Evolutionary conservation across 2,329 filamentous ascomycete species (phyloP), one percentile per base, ranked within the genome.

Genomic region (Balansia obtecta): DNA sequence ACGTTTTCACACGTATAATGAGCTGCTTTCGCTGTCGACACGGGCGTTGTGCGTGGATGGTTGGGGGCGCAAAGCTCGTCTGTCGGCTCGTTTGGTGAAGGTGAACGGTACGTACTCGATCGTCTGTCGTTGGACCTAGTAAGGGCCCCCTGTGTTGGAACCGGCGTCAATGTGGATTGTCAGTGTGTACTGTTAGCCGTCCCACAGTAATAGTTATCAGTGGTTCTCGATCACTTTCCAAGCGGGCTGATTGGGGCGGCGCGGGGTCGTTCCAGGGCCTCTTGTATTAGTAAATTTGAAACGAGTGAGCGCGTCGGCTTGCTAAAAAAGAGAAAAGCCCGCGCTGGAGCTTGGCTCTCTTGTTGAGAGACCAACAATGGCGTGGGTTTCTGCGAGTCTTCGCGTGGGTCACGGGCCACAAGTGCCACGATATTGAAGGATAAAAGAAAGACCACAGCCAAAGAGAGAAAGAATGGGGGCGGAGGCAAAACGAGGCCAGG

Each of bases 51-150:
- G 18, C 18, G 34, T 32, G 3, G 18, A 45, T 27, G 11, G 42
- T 20, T 18, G 33, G 42, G 12, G 32, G 34, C 41, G 50, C 50
- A 39, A 49, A 45, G 15, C 18, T 12, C 6, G 27, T 40, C 16
- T 40, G 15, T 41, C 11, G 37, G n/a, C n/a, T n/a, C n/a, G n/a
- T n/a, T 37, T 37, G 46, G n/a, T 43, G 27, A 41, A 37, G 27
- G 27, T 22, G 40, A 18, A 48, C 18, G 34, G 46, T 41, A 45
- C 45, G 46, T 42, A 27, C 33, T 41, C 34, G 37, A 51, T 41
- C 46, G 34, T 15, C 6, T 46, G 46, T 45, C 41, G 50, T 41
- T 34, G 41, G 41, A 45, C 48, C 39, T 20, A 33, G 49, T 33
- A 16, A 20, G 15, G 30, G 40, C 34, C 33, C 16, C 32, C 18